Evolutionary conservation across 768 basidiomycete species (phyloP).

Genomic region (Pluteus cervinus): DNA sequence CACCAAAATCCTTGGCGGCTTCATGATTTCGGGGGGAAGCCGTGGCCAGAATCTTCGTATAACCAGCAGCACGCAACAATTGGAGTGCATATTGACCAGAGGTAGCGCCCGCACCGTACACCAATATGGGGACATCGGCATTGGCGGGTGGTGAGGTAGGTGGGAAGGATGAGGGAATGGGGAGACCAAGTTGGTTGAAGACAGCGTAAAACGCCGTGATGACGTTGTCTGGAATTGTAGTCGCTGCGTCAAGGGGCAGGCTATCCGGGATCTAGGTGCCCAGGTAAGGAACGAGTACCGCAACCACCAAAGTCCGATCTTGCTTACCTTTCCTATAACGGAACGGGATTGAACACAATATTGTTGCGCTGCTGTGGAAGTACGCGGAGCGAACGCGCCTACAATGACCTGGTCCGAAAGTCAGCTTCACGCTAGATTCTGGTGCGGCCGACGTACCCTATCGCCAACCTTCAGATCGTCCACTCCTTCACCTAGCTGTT

Average conservation of each 20-base stretch:
- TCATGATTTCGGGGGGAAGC: slow-evolving; percentile 34
- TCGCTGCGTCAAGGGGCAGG: slow-evolving; percentile 27
- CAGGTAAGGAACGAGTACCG: not conserved
- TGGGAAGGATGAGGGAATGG: slow-evolving; percentile 26
- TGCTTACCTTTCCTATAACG: slow-evolving; percentile 30
- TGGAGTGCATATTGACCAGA: slow-evolving; percentile 31
- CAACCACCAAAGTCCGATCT: too few relatives aligned
- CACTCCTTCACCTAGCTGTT: slow-evolving; percentile 27
- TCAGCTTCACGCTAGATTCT: not conserved
- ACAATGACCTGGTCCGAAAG: slow-evolving; percentile 15
- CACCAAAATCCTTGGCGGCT: slow-evolving; percentile 33
- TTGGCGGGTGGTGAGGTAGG: slow-evolving; percentile 19
- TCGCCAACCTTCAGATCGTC: slow-evolving; percentile 31
- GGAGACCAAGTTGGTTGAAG: slow-evolving; percentile 31
- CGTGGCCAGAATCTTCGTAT: slow-evolving; percentile 35
- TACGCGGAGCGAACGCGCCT: slow-evolving; percentile 18
- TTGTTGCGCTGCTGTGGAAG: slow-evolving; percentile 30
- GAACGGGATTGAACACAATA: slow-evolving; percentile 23
- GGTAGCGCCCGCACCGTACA: slow-evolving; percentile 40
- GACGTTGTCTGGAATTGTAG: slow-evolving; percentile 36
- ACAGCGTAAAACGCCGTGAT: slow-evolving; percentile 35
- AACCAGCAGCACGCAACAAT: slow-evolving; percentile 36
- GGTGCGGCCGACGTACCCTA: slow-evolving; percentile 19
- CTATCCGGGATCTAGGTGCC: slow-evolving; percentile 35
- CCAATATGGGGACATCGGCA: slow-evolving; percentile 28